A percentile compares a stretch with the other conserved stretches of the same genome.
Conservation (phyloP, 208 protist genomes). For the Crithidia bombi region DNA sequence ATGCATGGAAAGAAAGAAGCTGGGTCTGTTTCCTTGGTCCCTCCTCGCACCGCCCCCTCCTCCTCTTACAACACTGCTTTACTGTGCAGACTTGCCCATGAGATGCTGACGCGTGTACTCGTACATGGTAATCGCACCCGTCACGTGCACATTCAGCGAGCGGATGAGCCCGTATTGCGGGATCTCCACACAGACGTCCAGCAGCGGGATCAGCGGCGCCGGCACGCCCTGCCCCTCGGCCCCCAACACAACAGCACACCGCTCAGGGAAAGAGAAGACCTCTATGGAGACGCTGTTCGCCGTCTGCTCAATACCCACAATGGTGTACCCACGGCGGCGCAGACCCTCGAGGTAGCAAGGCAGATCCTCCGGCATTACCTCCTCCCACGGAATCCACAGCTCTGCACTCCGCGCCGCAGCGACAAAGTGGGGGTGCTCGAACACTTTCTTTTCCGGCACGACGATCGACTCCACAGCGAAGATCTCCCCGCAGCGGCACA, state of each 20-base stretch:
- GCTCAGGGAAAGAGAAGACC: constrained; percentile 69
- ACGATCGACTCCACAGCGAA: constrained; percentile 85
- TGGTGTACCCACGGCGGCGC: constrained; percentile 78
- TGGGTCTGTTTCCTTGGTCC: no score
- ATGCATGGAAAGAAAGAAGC: no score
- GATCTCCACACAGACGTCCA: constrained; percentile 93
- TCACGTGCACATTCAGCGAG: constrained; percentile 94
- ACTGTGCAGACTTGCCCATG: constrained; percentile 47
- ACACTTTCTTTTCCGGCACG: constrained; percentile 72
- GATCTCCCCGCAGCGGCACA: constrained; percentile 91
- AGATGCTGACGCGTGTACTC: constrained; percentile 90
- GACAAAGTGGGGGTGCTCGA: constrained; percentile 90
- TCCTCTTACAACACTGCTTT: no score
- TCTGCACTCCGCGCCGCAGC: constrained; percentile 88
- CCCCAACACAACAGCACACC: constrained; percentile 80
- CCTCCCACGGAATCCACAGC: constrained; percentile 88
- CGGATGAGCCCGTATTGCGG: constrained; percentile 92
- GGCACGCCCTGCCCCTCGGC: constrained; percentile 91
- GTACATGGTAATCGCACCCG: constrained; percentile 89
- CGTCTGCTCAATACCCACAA: constrained; percentile 93
- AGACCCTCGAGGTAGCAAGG: constrained; percentile 59
- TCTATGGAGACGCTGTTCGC: constrained; percentile 77
- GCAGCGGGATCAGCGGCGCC: constrained; percentile 66
- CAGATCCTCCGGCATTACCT: constrained; percentile 60
- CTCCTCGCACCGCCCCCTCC: no score